A percentile compares a stretch with the other conserved stretches of the same genome.
Evolutionary conservation across 2,329 filamentous ascomycete genomes (phyloP).

Genomic region (Colletotrichum tropicale): DNA sequence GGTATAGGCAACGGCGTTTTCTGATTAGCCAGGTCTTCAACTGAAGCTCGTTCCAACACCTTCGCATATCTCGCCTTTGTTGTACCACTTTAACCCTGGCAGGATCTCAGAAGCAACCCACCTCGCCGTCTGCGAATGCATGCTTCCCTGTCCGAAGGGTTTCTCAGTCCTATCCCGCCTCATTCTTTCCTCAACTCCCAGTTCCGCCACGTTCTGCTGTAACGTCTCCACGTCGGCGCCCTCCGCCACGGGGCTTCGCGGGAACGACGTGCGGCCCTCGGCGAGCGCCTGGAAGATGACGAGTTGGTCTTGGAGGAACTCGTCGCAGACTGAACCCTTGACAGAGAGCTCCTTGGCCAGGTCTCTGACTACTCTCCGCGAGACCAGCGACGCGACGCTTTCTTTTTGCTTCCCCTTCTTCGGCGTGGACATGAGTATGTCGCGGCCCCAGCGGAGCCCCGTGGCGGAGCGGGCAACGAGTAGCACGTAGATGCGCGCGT

Average conservation of each 20-base stretch:
- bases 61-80: slow-evolving; percentile 53
- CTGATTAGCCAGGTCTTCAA: not conserved
- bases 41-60: slow-evolving; percentile 40
- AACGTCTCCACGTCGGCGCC: slow-evolving; percentile 22
- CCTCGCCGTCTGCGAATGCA: slow-evolving; percentile 63
- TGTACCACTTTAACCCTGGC: slow-evolving; percentile 52
- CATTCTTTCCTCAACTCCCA: slow-evolving; percentile 31
- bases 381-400: slow-evolving; percentile 43
- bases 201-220: slow-evolving; percentile 31
- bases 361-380: slow-evolving; percentile 47
- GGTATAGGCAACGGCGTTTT: not conserved
- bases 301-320: slow-evolving; percentile 65
- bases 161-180: slow-evolving; percentile 48
- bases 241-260: slow-evolving; percentile 22
- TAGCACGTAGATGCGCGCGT: slow-evolving; percentile 58
- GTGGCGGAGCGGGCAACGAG: slow-evolving; percentile 57
- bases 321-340: slow-evolving; percentile 44
- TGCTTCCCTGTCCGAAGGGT: slow-evolving; percentile 61
- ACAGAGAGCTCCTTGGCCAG: slow-evolving; percentile 48
- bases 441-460: slow-evolving; percentile 51
- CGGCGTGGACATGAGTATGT: slow-evolving; percentile 45
- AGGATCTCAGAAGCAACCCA: slow-evolving; percentile 62
- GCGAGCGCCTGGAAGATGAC: slow-evolving; percentile 65
- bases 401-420: slow-evolving; percentile 38
- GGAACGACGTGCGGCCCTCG: slow-evolving; percentile 54